Evolutionary conservation across 495 filamentous ascomycete species (phyloP).

Genomic region (Aspergillus cavernicola): DNA sequence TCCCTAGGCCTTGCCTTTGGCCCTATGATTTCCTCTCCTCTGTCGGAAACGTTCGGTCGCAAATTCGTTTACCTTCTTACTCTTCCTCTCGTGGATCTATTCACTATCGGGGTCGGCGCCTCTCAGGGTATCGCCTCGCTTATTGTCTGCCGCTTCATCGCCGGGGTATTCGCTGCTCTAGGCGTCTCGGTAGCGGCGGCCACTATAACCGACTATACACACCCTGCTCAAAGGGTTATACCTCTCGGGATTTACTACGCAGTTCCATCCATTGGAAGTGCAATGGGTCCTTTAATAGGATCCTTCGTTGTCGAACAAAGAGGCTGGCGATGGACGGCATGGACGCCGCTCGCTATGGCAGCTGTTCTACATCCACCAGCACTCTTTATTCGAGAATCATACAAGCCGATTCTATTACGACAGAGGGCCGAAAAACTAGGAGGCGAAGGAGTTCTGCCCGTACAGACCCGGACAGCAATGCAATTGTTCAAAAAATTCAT

Average conservation of each 20-base stretch:
- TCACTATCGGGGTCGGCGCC: slow-evolving; percentile 59
- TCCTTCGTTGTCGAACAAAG: slow-evolving; percentile 53
- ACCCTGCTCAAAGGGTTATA: slow-evolving; percentile 6
- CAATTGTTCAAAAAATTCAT: slow-evolving; percentile 48
- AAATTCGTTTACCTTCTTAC: slow-evolving; percentile 52
- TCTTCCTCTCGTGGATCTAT: slow-evolving; percentile 53
- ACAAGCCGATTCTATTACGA: slow-evolving; percentile 46
- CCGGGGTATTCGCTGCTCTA: slow-evolving; percentile 44
- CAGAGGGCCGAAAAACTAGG: slow-evolving; percentile 11
- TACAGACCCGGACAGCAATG: slow-evolving; percentile 43
- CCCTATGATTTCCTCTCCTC: slow-evolving; percentile 54
- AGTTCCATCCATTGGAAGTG: slow-evolving; percentile 49
- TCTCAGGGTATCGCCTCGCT: slow-evolving; percentile 53
- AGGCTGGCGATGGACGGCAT: slow-evolving; percentile 56
- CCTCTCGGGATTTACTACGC: slow-evolving; percentile 28
- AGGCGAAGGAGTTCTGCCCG: slow-evolving; percentile 37
- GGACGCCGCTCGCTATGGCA: slow-evolving; percentile 38
- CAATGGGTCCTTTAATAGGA: slow-evolving; percentile 55
- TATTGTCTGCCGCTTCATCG: slow-evolving; percentile 57
- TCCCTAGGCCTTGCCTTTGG: slow-evolving; percentile 56
- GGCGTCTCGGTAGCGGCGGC: slow-evolving; percentile 20
- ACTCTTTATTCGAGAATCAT: slow-evolving; percentile 48
- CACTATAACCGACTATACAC: slow-evolving; percentile 22
- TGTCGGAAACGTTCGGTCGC: slow-evolving; percentile 57
- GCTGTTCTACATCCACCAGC: slow-evolving; percentile 25